Conservation (phyloP, 306 rosid genomes). For the Inga leiocalycina region DNA sequence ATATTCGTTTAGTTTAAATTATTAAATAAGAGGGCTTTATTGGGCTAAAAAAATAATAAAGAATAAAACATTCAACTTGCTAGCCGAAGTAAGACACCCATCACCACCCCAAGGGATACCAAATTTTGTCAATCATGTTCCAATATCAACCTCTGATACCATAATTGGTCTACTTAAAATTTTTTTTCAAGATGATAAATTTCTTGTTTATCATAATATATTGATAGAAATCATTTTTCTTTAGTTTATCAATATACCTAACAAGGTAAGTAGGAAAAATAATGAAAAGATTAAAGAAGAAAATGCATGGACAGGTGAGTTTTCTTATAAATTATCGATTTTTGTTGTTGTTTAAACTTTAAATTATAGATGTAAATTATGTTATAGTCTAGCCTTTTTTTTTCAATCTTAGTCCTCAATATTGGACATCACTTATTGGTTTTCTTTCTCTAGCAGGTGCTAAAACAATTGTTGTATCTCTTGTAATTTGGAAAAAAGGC, state of each 20-base stretch:
- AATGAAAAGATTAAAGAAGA: conserved; percentile 54
- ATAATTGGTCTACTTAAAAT: no score
- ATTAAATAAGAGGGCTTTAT: no score
- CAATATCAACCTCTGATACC: no score
- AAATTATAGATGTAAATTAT: neutral
- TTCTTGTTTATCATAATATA: neutral
- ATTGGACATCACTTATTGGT: neutral
- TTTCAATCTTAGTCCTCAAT: no score
- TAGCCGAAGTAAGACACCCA: no score
- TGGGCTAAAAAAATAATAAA: no score
- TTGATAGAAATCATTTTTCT: neutral
- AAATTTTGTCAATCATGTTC: no score
- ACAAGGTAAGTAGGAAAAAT: conserved; percentile 67
- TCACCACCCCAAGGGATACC: no score
- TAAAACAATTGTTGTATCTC: conserved; percentile 69
- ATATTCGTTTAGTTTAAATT: no score
- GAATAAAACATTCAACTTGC: no score
- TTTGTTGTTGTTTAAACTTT: neutral
- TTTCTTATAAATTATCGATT: conserved; percentile 24
- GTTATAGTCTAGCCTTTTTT: no score
- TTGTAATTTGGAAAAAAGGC: conserved; percentile 62
- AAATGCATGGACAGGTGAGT: conserved; percentile 47
- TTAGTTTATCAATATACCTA: conserved; percentile 10
- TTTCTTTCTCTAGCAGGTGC: neutral
- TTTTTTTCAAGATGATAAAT: conserved; percentile 9